A percentile compares a stretch with the other conserved stretches of the same genome.
These are phyloP conservation scores for Actinomortierella ambigua DNA, from an alignment of 371 early-diverging fungal species.

Conservation along the genomic window DNA sequence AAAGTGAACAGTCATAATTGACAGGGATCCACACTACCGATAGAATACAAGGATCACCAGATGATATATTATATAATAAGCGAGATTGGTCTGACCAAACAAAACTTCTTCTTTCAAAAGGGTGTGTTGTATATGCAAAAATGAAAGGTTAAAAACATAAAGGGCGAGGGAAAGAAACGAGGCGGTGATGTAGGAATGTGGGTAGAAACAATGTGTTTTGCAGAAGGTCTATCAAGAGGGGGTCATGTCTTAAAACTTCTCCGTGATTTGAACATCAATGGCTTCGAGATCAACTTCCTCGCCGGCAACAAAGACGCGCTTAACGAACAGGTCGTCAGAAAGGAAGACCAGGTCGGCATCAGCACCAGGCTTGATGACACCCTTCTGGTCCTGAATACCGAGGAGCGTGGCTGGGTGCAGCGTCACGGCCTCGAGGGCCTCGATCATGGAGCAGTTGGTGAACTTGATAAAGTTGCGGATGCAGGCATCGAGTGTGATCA, in stretches of 20 bases:
- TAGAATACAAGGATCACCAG: no score
- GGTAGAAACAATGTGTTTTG: no score
- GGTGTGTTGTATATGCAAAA: no score
- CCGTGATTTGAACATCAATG: constrained; percentile 44
- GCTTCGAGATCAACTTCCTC: constrained; percentile 61
- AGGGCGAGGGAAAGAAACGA: no score
- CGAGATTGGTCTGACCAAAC: no score
- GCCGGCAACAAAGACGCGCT: constrained; percentile 77
- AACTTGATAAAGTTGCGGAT: constrained; percentile 81
- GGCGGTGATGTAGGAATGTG: no score
- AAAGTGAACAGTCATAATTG: no score
- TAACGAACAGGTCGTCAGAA: constrained; percentile 68
- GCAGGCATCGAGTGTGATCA: constrained; percentile 74
- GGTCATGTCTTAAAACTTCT: constrained; percentile 27
- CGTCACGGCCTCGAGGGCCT: constrained; percentile 87
- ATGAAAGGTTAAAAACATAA: no score
- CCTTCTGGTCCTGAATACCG: constrained; percentile 75
- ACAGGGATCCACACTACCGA: no score
- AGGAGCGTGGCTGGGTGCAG: constrained; percentile 81
- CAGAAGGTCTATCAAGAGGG: no score
- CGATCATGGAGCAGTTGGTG: constrained; percentile 78
- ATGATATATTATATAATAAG: no score
- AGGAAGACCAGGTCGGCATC: constrained; percentile 86
- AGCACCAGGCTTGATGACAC: constrained; percentile 74
- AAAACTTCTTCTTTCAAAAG: no score